These are phyloP conservation scores for Cordyceps cicadae DNA, from an alignment of 2,329 filamentous ascomycete genomes.

Conservation along the genomic window DNA sequence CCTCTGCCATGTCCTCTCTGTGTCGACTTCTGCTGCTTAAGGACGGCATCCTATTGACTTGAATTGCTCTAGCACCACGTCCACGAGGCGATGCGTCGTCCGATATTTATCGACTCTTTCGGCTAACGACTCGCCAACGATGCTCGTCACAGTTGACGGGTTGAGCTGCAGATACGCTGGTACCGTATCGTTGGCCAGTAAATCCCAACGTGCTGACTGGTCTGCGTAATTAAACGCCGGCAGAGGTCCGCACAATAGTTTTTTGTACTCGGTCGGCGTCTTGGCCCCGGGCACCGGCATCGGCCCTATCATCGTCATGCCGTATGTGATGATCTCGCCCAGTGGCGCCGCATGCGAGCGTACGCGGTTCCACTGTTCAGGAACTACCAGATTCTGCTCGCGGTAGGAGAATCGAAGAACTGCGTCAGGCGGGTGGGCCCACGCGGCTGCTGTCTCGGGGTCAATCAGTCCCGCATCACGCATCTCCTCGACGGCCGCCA, in stretches of 20 bases:
- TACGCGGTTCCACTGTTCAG: constrained; percentile 1
- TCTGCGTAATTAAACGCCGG: constrained; percentile 2
- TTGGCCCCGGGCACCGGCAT: constrained; percentile 6
- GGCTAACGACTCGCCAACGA: not conserved
- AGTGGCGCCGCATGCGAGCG: not conserved
- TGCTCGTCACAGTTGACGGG: not conserved
- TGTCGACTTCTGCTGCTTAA: not conserved
- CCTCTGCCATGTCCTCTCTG: not conserved
- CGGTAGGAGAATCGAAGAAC: not conserved
- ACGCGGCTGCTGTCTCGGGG: not conserved
- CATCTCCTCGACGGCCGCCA: constrained; percentile 5
- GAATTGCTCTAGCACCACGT: not conserved
- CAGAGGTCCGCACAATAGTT: not conserved
- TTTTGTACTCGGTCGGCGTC: constrained; percentile 5
- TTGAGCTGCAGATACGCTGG: constrained; percentile 1
- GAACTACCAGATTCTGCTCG: constrained; percentile 3
- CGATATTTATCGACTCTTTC: not conserved
- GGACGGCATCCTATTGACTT: not conserved
- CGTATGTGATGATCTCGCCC: not conserved
- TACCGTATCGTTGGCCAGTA: not conserved
- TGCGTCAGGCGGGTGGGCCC: not conserved
- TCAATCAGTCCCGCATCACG: not conserved
- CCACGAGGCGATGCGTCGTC: not conserved
- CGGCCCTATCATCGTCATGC: constrained; percentile 1
- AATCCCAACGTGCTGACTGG: not conserved